These are phyloP conservation scores for Sporothrix brasiliensis DNA, from an alignment of 2,329 filamentous ascomycete species.

Conservation along the genomic window DNA sequence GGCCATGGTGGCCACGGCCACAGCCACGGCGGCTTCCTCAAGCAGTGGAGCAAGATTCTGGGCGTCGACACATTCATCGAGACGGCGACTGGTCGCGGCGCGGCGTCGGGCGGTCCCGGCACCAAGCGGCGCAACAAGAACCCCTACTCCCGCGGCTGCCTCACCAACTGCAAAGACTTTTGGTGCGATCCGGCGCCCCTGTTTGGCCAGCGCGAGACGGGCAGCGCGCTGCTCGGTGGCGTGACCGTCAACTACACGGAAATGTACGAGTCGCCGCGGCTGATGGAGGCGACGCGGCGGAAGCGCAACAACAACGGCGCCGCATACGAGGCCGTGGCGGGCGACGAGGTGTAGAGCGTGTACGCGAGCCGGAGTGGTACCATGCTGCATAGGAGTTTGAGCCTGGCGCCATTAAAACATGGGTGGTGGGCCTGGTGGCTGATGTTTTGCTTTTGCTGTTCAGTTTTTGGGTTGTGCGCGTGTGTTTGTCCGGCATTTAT, in stretches of 20 bases:
- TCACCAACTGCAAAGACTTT: constrained; percentile 95
- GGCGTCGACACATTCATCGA: constrained; percentile 93
- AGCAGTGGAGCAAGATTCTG: constrained; percentile 80
- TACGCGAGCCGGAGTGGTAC: too few relatives aligned
- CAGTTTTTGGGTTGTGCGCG: neutral
- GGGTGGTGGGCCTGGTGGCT: neutral
- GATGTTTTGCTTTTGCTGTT: neutral
- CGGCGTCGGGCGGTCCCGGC: constrained; percentile 57
- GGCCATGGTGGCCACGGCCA: constrained; percentile 46
- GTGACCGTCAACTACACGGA: constrained; percentile 81
- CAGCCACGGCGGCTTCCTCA: constrained; percentile 63
- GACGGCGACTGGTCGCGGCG: constrained; percentile 82
- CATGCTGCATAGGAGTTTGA: too few relatives aligned
- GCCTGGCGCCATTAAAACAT: neutral
- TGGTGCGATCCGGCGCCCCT: constrained; percentile 88
- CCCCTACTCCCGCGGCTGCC: constrained; percentile 78
- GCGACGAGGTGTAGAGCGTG: constrained; percentile 48
- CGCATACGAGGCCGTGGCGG: constrained; percentile 66
- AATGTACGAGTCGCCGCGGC: constrained; percentile 81
- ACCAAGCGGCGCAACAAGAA: constrained; percentile 62
- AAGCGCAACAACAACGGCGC: constrained; percentile 53
- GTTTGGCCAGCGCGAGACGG: constrained; percentile 73
- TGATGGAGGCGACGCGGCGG: constrained; percentile 57
- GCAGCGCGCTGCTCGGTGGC: constrained; percentile 75
- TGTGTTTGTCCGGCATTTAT: neutral